These are phyloP conservation scores for Cubamyces lactineus DNA, from an alignment of 768 basidiomycete genomes.

Conservation along the genomic window DNA sequence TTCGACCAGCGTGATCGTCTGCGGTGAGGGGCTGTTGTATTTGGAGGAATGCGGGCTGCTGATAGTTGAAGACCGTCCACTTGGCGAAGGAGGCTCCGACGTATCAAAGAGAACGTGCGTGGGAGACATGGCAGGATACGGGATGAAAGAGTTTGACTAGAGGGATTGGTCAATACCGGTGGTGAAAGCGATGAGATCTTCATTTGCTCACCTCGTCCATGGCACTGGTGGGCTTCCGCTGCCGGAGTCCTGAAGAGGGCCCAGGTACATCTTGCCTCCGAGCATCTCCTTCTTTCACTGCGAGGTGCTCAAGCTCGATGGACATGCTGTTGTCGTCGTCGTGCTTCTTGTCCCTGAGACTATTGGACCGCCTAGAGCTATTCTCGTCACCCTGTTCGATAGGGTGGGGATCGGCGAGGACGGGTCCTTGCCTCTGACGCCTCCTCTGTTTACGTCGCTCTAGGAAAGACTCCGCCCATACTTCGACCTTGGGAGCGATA, in stretches of 20 bases:
- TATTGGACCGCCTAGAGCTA: constrained; percentile 7
- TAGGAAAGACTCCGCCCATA: constrained; percentile 41
- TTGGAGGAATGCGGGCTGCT: background rate
- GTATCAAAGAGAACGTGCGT: constrained; percentile 51
- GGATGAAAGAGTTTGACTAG: constrained; percentile 50
- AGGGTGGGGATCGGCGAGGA: constrained; percentile 23
- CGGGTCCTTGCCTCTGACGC: constrained; percentile 32
- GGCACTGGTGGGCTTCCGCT: constrained; percentile 33
- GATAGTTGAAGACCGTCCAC: background rate
- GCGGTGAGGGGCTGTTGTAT: constrained; percentile 10
- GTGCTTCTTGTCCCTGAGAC: constrained; percentile 13
- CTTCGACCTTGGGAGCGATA: constrained; percentile 62
- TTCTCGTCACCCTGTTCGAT: constrained; percentile 25
- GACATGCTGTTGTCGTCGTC: constrained; percentile 27
- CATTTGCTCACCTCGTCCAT: constrained; percentile 51
- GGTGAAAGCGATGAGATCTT: background rate
- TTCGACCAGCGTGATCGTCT: background rate
- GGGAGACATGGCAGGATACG: constrained; percentile 51
- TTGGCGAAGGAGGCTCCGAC: constrained; percentile 27
- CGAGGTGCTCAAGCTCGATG: constrained; percentile 57
- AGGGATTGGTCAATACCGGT: background rate
- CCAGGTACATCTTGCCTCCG: constrained; percentile 51
- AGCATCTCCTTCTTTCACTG: constrained; percentile 52
- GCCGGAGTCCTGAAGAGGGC: constrained; percentile 30
- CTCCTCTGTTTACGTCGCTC: constrained; percentile 35